phyloP scores from a whole-genome alignment of 768 basidiomycete species.

The Mycena metata region DNA sequence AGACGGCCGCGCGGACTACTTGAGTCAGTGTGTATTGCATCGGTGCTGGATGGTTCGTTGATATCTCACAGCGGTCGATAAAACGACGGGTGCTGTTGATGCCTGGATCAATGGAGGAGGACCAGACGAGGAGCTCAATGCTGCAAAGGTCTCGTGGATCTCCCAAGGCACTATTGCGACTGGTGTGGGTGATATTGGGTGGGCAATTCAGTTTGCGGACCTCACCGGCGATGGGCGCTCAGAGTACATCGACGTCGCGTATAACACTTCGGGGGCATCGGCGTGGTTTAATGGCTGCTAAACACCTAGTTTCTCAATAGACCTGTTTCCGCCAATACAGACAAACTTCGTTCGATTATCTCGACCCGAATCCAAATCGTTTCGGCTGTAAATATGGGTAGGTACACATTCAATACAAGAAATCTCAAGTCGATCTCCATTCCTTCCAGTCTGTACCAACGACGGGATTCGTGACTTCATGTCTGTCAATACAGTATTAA shows the following conservation, averaged over 20 bases:
- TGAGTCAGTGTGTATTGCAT: conserved; percentile 6
- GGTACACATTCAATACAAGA: too few species aligned
- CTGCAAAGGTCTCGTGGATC: conserved; percentile 12
- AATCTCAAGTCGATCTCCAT: too few species aligned
- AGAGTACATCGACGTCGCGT: conserved; percentile 21
- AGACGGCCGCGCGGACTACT: conserved; percentile 21
- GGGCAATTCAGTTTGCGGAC: conserved; percentile 22
- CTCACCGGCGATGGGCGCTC: conserved; percentile 23
- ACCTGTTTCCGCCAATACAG: too few species aligned
- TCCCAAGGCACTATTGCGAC: conserved; percentile 21
- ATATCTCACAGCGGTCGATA: conserved; percentile 4
- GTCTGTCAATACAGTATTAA: too few species aligned
- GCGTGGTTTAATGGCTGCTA: conserved; percentile 21
- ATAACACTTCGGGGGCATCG: conserved; percentile 5
- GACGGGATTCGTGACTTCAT: too few species aligned
- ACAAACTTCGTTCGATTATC: too few species aligned
- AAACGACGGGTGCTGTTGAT: conserved; percentile 14
- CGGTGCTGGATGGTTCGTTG: too few species aligned
- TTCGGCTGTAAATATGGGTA: too few species aligned
- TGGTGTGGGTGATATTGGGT: conserved; percentile 14
- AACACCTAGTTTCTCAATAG: too few species aligned
- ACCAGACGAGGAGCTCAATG: conserved; percentile 15
- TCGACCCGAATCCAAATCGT: too few species aligned
- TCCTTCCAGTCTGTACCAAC: too few species aligned
- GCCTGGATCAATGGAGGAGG: conserved; percentile 21